Conservation (phyloP, 1,284 basidiomycete genomes). For the Ceratobasidium theobromae region DNA sequence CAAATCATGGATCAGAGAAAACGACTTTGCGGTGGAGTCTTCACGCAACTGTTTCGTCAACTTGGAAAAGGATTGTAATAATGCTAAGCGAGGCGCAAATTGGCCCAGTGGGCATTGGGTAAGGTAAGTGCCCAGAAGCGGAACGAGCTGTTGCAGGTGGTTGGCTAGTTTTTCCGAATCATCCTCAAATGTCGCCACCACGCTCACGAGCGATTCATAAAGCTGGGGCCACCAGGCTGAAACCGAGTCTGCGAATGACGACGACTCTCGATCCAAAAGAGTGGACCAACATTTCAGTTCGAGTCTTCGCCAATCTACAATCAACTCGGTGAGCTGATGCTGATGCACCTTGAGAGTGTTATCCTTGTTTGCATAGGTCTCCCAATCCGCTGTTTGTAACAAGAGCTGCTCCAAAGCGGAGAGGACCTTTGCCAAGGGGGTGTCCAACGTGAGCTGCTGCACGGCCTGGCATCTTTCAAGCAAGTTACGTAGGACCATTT, state of each 20-base stretch:
- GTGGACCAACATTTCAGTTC: constrained; percentile 88
- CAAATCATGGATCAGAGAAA: constrained; percentile 57
- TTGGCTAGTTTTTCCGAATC: constrained; percentile 42
- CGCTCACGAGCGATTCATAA: constrained; percentile 71
- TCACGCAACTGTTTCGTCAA: neutral
- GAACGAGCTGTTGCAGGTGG: constrained; percentile 71
- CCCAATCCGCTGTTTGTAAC: constrained; percentile 93
- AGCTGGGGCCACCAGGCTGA: constrained; percentile 91
- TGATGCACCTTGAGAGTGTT: constrained; percentile 77
- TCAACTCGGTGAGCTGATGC: constrained; percentile 66
- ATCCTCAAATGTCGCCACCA: constrained; percentile 45
- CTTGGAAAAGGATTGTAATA: constrained; percentile 69
- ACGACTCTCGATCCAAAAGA: constrained; percentile 73
- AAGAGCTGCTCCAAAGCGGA: constrained; percentile 86
- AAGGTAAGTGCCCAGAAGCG: constrained; percentile 83
- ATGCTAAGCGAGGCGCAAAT: constrained; percentile 66
- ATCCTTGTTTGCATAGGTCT: constrained; percentile 86
- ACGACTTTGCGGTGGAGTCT: constrained; percentile 41
- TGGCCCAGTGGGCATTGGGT: constrained; percentile 80
- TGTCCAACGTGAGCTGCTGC: constrained; percentile 63
- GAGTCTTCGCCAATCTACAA: constrained; percentile 88
- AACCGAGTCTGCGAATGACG: constrained; percentile 60
- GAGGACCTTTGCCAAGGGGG: constrained; percentile 82
- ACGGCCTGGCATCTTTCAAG: constrained; percentile 73
- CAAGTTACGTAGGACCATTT: constrained; percentile 92